phyloP scores from a whole-genome alignment of 1,284 basidiomycete genomes.

The Hemileia vastatrix region DNA sequence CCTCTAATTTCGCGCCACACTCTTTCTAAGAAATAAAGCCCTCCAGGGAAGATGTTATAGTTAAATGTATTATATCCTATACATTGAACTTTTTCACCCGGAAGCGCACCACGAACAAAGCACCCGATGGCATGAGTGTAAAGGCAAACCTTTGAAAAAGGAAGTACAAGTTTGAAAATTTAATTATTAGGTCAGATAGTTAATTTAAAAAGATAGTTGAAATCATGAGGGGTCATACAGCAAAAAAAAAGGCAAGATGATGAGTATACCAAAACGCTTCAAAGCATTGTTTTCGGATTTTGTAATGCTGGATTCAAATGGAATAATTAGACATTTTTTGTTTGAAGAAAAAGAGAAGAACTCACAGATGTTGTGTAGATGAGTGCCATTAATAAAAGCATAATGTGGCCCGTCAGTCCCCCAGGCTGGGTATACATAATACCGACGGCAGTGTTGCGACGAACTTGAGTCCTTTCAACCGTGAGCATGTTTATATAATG shows the following conservation, averaged over 20 bases:
- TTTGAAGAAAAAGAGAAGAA: not conserved
- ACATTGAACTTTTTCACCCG: constrained; percentile 63
- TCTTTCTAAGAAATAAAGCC: constrained; percentile 73
- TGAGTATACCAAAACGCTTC: constrained; percentile 91
- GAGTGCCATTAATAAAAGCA: constrained; percentile 57
- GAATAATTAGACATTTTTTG: not conserved
- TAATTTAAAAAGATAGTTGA: not conserved
- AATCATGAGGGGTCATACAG: constrained; percentile 50
- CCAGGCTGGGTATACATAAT: constrained; percentile 45
- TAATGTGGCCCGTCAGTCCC: constrained; percentile 73
- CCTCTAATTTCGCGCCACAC: constrained; percentile 68
- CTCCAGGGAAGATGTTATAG: constrained; percentile 73
- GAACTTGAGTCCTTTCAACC: constrained; percentile 20
- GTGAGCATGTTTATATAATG: constrained; percentile 22
- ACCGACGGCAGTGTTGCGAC: constrained; percentile 17
- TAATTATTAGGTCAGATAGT: constrained; percentile 4
- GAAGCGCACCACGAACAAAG: constrained; percentile 65
- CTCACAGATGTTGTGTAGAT: constrained; percentile 48
- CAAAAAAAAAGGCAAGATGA: constrained; percentile 82
- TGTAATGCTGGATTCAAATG: constrained; percentile 55
- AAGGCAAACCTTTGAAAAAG: constrained; percentile 48
- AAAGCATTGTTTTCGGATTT: constrained; percentile 72
- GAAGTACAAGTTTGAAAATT: constrained; percentile 16
- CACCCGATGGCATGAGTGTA: constrained; percentile 82
- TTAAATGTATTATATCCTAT: constrained; percentile 77